Base-by-base conservation (phyloP, 2,329 filamentous ascomycete species). In the Colletotrichum coccodes region DNA sequence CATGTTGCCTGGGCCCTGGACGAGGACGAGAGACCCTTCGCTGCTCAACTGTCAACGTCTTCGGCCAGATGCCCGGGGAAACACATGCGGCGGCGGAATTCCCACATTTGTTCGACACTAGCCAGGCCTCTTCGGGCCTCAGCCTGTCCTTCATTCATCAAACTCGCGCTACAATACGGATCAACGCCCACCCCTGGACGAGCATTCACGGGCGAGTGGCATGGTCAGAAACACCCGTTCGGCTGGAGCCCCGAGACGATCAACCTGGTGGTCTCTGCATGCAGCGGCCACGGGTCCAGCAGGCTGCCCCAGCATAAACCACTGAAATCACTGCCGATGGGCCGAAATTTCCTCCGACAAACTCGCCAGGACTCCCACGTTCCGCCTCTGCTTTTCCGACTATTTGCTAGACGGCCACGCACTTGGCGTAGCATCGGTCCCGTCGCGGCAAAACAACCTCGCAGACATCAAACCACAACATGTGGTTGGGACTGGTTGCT, bases 261-360 rank as follows among this genome's bases (percentile, higher is more conserved):
- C 6, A 7, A 12, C 6, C 32, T 36, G 53, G 23, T 42, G 18
- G 36, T 56, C 53, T 28, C n/a, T 42, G 12, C 16, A 42, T 42
- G 23, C 46, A 6, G 2, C 23, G 26, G 5, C 42, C 42, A 18
- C 23, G 53, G 32, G 34, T 57, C 38, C n/a, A 42, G 36, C 53
- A 57, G 34, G 36, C 36, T 9, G 52, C 50, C 32, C 50, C 50
- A 38, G 32, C 32, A 38, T 18, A 64, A 62, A 28, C 30, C 52
- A 58, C 64, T 50, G 44, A 63, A 47, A 50, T 58, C 60, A 52
- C 60, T 59, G 64, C 53, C 64, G 60, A 53, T 68, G 60, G 64
- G 7, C 64, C 65, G 65, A 68, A 68, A 68, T 64, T 64, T 64
- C 53, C 65, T 59, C 60, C 65, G 65, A 68, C 60, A 47, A 12